These are phyloP conservation scores for Epipyxis sp. DNA, from an alignment of 108 stramenopile genomes.

Conservation along the genomic window DNA sequence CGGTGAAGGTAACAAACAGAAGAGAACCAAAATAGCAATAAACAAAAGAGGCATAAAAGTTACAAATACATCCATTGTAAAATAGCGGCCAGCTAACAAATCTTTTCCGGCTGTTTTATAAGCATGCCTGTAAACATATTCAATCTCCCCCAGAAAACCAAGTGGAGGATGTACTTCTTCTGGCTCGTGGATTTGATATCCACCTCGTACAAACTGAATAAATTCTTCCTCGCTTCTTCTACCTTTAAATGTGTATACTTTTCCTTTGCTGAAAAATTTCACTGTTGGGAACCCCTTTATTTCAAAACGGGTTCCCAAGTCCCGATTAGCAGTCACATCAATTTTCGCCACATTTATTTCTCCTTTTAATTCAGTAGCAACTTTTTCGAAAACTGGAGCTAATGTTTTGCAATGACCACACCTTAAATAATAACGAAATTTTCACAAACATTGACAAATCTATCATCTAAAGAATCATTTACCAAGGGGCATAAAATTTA, in stretches of 20 bases:
- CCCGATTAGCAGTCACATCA: slow-evolving; percentile 41
- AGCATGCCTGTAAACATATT: slow-evolving; percentile 10
- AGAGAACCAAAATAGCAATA: neutral
- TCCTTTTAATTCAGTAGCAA: slow-evolving; percentile 44
- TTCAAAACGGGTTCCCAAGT: slow-evolving; percentile 43
- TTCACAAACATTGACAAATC: too few species aligned
- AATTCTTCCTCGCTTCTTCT: neutral
- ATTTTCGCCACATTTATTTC: slow-evolving; percentile 56
- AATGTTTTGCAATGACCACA: slow-evolving; percentile 56
- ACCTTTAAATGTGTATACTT: slow-evolving; percentile 21
- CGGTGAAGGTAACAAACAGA: slow-evolving; percentile 1
- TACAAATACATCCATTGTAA: slow-evolving; percentile 17
- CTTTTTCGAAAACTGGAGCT: slow-evolving; percentile 45
- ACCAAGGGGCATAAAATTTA: slow-evolving; percentile 53
- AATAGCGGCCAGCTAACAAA: neutral
- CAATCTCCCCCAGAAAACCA: slow-evolving; percentile 1
- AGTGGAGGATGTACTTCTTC: slow-evolving; percentile 8
- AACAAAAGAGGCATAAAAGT: slow-evolving; percentile 19
- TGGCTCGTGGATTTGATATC: slow-evolving; percentile 1
- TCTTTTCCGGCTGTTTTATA: slow-evolving; percentile 8
- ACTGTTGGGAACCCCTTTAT: slow-evolving; percentile 52
- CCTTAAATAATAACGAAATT: too few species aligned
- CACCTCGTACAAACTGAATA: slow-evolving; percentile 8
- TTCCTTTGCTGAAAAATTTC: slow-evolving; percentile 35
- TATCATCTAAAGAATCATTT: neutral